Conservation (phyloP, 2,329 filamentous ascomycete species). For the Zymoseptoria brevis region DNA sequence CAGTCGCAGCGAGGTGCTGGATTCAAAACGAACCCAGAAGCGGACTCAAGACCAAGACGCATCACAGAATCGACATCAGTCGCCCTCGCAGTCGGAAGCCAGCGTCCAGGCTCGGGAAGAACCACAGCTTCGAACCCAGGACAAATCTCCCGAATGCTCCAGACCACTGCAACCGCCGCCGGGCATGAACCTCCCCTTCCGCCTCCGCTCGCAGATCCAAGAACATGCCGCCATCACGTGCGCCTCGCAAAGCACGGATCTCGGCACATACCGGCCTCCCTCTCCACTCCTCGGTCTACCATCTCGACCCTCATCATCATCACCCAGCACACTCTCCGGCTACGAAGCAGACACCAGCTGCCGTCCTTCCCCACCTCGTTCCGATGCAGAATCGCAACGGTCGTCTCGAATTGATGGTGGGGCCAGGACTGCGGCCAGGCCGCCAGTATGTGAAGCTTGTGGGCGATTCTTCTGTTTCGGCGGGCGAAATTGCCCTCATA, state of each 20-base stretch:
- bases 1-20: not conserved
- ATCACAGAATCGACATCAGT: too few relatives aligned
- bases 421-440: not conserved
- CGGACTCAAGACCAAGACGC: not conserved
- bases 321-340: not conserved
- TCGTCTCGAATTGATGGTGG: not conserved
- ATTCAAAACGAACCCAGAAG: not conserved
- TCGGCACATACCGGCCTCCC: not conserved
- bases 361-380: not conserved
- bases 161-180: not conserved
- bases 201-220: not conserved
- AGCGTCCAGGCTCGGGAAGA: not conserved
- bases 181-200: not conserved
- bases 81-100: not conserved
- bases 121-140: not conserved
- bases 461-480: not conserved
- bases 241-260: not conserved
- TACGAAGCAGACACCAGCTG: not conserved
- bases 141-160: not conserved
- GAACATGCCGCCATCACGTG: not conserved
- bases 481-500: conserved; percentile 27
- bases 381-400: not conserved
- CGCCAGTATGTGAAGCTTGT: not conserved
- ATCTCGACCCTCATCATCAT: not conserved
- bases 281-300: not conserved